A percentile compares a stretch with the other conserved stretches of the same genome.
Evolutionary conservation across 2,329 filamentous ascomycete genomes (phyloP).

Genomic region (Lomentospora prolificans): DNA sequence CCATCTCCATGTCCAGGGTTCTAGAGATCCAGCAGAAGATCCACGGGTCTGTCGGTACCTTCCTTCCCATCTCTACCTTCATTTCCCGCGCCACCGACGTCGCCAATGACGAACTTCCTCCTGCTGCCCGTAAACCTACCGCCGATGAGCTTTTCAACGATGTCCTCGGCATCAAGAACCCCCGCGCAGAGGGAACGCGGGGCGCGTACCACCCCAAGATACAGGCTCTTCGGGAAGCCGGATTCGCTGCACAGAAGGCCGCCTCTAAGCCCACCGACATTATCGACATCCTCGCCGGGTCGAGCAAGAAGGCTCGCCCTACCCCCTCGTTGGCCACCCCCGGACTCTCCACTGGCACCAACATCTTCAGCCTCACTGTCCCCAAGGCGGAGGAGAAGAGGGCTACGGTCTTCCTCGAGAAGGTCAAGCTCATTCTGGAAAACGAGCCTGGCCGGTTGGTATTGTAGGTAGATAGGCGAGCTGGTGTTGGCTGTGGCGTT

Average conservation of each 20-base stretch:
- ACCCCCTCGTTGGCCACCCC: conserved; percentile 24
- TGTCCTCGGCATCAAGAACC: conserved; percentile 54
- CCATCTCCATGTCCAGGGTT: conserved; percentile 71
- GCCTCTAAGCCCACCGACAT: conserved; percentile 49
- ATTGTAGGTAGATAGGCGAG: conserved; percentile 25
- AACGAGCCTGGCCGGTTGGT: conserved; percentile 69
- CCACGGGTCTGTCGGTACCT: conserved; percentile 65
- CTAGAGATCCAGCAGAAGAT: conserved; percentile 74
- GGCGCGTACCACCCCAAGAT: conserved; percentile 67
- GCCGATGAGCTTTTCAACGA: conserved; percentile 83
- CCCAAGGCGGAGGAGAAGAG: conserved; percentile 72
- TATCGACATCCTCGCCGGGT: conserved; percentile 64
- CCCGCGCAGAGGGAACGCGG: conserved; percentile 37
- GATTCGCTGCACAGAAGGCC: conserved; percentile 22
- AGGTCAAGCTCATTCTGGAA: conserved; percentile 76
- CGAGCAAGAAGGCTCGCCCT: conserved; percentile 17
- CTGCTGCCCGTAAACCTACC: conserved; percentile 50
- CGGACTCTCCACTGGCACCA: conserved; percentile 47
- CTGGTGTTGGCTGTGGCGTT: background rate
- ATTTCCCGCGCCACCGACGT: conserved; percentile 74
- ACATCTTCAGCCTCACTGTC: conserved; percentile 75
- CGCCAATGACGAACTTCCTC: conserved; percentile 79
- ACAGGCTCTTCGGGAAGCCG: conserved; percentile 41
- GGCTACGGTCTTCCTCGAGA: conserved; percentile 72
- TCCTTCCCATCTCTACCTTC: conserved; percentile 77